Percentiles rank a stretch among this genome's conserved stretches.
phyloP scores from a whole-genome alignment of 2,329 filamentous ascomycete species.

The Trichoderma sp. region DNA sequence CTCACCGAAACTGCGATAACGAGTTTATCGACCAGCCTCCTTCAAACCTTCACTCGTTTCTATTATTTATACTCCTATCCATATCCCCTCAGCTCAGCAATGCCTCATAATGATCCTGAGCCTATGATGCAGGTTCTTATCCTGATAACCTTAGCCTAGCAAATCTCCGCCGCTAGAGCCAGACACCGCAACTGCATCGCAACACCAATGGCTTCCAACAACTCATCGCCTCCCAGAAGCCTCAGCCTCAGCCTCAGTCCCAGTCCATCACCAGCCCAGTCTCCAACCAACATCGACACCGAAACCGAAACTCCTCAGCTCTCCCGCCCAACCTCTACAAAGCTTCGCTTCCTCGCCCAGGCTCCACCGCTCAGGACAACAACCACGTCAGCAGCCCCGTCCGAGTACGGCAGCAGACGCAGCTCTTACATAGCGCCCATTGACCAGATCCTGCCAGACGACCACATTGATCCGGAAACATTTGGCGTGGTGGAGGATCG shows the following conservation, averaged over 20 bases:
- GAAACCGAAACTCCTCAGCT: neutral
- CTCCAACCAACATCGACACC: neutral
- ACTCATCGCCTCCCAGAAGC: neutral
- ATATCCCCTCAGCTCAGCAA: neutral
- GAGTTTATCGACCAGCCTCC: neutral
- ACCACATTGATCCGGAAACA: constrained; percentile 42
- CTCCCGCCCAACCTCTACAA: neutral
- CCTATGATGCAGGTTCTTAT: neutral
- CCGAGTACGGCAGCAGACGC: constrained; percentile 30
- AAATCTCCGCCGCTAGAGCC: neutral
- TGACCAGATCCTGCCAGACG: constrained; percentile 38
- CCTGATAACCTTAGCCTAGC: neutral
- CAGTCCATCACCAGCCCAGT: neutral
- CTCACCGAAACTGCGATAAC: neutral
- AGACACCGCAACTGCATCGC: neutral
- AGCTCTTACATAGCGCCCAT: constrained; percentile 38
- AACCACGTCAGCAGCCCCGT: constrained; percentile 26
- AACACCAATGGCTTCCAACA: neutral
- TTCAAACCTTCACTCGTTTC: too few species aligned
- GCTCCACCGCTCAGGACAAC: constrained; percentile 17
- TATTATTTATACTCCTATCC: too few species aligned
- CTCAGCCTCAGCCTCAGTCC: neutral
- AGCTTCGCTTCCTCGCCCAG: neutral
- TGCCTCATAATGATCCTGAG: neutral
- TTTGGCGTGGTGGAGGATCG: constrained; percentile 48